A percentile compares a stretch with the other conserved stretches of the same genome.
Evolutionary conservation across 164 flowering plant species (phyloP).

Genomic region (Umbellularia californica): DNA sequence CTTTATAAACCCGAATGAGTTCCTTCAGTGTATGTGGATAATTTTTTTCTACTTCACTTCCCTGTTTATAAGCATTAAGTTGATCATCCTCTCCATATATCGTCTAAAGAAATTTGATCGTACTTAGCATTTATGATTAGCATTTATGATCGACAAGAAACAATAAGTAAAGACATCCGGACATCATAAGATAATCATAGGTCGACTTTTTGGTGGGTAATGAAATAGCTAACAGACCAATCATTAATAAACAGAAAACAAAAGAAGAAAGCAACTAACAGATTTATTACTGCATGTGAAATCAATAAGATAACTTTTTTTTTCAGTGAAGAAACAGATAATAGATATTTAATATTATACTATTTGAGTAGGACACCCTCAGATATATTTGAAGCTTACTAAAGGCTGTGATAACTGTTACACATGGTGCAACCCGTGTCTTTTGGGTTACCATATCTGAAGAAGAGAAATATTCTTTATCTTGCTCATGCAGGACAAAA

Average conservation of each 20-base stretch:
- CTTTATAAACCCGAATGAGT: conserved; percentile 50
- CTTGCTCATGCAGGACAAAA: too few species aligned
- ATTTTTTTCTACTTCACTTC: conserved; percentile 20
- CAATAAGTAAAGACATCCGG: neutral
- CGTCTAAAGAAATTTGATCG: conserved; percentile 1
- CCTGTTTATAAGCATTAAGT: conserved; percentile 18
- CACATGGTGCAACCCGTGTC: too few species aligned
- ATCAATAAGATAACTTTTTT: too few species aligned
- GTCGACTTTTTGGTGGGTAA: neutral
- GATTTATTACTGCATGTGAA: too few species aligned
- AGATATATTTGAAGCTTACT: too few species aligned
- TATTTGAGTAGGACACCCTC: too few species aligned
- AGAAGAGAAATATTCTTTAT: too few species aligned
- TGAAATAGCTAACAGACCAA: neutral
- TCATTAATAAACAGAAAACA: neutral
- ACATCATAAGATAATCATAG: neutral
- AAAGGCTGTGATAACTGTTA: too few species aligned
- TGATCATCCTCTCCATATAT: conserved; percentile 12
- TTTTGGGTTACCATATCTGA: too few species aligned
- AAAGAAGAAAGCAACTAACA: neutral
- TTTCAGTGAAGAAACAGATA: too few species aligned
- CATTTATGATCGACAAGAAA: neutral
- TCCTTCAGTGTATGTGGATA: conserved; percentile 24
- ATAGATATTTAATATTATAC: too few species aligned
- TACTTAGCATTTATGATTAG: neutral